Conservation (phyloP, 805 yeast genomes). For the Saccharomyces eubayanus region DNA sequence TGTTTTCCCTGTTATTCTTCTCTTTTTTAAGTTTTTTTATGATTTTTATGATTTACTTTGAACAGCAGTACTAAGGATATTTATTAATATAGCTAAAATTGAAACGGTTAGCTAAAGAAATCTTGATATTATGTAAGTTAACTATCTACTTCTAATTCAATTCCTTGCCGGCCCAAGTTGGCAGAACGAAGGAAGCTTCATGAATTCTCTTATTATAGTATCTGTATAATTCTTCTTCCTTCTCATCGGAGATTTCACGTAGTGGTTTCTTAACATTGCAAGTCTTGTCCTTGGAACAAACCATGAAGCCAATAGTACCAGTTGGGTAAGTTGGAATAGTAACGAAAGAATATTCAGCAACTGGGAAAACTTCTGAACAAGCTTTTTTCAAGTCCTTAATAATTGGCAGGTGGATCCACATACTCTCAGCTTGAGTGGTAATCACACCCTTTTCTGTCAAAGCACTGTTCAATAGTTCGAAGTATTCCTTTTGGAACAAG, state of each 20-base stretch:
- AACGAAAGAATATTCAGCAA: conserved; percentile 83
- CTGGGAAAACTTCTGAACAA: conserved; percentile 80
- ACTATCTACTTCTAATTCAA: conserved; percentile 19
- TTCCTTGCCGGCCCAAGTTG: conserved; percentile 73
- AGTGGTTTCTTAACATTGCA: conserved; percentile 62
- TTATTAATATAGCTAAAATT: background rate
- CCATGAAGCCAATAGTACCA: conserved; percentile 98
- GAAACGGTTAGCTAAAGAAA: background rate
- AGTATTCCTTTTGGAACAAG: conserved; percentile 87
- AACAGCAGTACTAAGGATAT: background rate
- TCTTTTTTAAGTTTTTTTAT: background rate
- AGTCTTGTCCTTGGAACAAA: conserved; percentile 67
- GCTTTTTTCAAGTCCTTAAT: conserved; percentile 75
- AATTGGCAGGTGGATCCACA: conserved; percentile 84
- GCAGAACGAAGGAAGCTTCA: conserved; percentile 81
- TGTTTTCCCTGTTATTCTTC: background rate
- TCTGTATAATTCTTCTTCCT: conserved; percentile 57
- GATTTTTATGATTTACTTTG: background rate
- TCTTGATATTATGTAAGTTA: no score
- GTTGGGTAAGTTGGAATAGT: conserved; percentile 95
- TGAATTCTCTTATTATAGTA: conserved; percentile 84
- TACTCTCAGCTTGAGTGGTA: conserved; percentile 88
- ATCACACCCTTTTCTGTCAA: conserved; percentile 88
- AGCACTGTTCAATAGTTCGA: conserved; percentile 75
- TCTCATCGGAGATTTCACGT: conserved; percentile 53